These are phyloP conservation scores for Aphanomyces euteiches DNA, from an alignment of 352 stramenopile species.

Conservation along the genomic window DNA sequence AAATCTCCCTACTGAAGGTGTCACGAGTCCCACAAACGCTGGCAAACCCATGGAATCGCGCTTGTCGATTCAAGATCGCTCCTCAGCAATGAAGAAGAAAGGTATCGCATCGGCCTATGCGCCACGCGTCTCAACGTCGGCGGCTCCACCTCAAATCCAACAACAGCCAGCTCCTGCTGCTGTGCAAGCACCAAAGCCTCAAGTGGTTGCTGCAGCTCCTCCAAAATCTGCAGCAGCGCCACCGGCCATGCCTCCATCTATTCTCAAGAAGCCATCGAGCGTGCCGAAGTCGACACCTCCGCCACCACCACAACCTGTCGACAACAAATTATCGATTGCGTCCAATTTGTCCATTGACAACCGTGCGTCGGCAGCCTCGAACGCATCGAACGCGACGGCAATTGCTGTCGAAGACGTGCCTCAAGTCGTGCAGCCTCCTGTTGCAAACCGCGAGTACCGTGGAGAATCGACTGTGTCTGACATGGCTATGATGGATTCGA, in stretches of 20 bases:
- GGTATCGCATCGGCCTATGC: conserved; percentile 22
- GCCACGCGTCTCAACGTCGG: background rate
- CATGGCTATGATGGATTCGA: conserved; percentile 29
- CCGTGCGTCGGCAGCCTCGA: conserved; percentile 16
- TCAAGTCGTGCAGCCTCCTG: background rate
- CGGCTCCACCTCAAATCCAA: too few species aligned
- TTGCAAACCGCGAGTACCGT: background rate
- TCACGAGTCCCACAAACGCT: conserved; percentile 29
- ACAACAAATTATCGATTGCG: conserved; percentile 15
- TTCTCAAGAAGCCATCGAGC: conserved; percentile 6
- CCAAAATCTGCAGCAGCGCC: background rate
- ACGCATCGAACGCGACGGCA: conserved; percentile 25
- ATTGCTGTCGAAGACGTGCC: conserved; percentile 25
- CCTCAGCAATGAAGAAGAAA: conserved; percentile 23
- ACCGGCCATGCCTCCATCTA: background rate
- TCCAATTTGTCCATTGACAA: conserved; percentile 15
- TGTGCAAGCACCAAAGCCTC: background rate
- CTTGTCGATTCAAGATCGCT: conserved; percentile 17
- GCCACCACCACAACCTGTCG: background rate
- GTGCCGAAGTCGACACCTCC: background rate
- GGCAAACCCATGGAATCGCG: conserved; percentile 18
- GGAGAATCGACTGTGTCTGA: background rate
- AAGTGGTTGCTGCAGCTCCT: background rate
- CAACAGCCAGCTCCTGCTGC: background rate
- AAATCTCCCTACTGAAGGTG: background rate